These are phyloP conservation scores for Bjerkandera adusta DNA, from an alignment of 1,284 basidiomycete genomes.

Conservation along the genomic window DNA sequence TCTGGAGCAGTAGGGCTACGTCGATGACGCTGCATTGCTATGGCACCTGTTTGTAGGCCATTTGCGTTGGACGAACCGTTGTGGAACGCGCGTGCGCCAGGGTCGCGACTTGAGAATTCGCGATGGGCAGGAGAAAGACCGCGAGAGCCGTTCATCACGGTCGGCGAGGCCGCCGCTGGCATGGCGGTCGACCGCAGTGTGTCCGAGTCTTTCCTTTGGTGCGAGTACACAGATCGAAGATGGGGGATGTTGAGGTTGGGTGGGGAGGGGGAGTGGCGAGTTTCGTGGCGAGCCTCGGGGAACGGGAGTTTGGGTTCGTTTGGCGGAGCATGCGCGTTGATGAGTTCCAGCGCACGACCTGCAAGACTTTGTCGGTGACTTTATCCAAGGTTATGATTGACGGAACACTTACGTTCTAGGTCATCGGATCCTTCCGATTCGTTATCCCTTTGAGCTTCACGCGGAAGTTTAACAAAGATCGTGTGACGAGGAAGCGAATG, in stretches of 20 bases:
- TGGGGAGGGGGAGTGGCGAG: conserved; percentile 57
- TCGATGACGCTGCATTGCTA: conserved; percentile 35
- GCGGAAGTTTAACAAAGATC: conserved; percentile 12
- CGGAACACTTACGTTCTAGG: conserved; percentile 37
- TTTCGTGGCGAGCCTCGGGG: conserved; percentile 17
- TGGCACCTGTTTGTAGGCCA: conserved; percentile 21
- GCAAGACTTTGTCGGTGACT: too few relatives aligned
- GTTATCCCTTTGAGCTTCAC: conserved; percentile 35
- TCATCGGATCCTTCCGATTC: conserved; percentile 36
- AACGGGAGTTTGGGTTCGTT: neutral
- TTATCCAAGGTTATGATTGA: too few relatives aligned
- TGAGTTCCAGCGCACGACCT: conserved; percentile 15
- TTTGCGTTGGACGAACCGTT: conserved; percentile 4
- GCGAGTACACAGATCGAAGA: conserved; percentile 33
- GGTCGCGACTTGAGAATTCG: too few relatives aligned
- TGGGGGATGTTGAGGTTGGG: conserved; percentile 32
- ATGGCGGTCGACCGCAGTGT: conserved; percentile 55
- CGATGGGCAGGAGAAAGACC: conserved; percentile 21
- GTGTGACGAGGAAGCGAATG: too few relatives aligned
- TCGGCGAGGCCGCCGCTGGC: conserved; percentile 35
- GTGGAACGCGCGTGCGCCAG: too few relatives aligned
- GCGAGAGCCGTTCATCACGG: conserved; percentile 36
- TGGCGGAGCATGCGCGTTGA: conserved; percentile 10
- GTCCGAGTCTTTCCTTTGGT: conserved; percentile 71
- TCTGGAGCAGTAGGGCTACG: conserved; percentile 67